Evolutionary conservation across 1,139 yeast genomes (phyloP).

Genomic region (Debaryomyces nepalensis): DNA sequence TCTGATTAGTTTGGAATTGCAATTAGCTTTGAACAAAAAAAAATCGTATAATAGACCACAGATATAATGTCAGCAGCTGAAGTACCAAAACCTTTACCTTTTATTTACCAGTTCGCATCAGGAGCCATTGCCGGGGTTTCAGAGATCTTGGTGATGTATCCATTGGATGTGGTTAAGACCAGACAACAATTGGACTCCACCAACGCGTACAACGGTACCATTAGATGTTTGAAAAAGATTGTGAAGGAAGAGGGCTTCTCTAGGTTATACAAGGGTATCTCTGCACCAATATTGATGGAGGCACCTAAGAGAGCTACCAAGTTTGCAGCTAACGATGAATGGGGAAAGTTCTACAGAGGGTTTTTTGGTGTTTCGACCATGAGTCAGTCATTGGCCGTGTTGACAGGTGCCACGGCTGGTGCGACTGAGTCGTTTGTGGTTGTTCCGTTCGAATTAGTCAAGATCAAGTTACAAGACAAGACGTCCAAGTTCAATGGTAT

Average conservation of each 20-base stretch:
- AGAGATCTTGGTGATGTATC: constrained; percentile 96
- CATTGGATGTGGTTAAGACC: constrained; percentile 96
- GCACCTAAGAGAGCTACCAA: constrained; percentile 99
- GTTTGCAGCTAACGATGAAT: constrained; percentile 97
- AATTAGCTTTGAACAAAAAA: too few relatives aligned
- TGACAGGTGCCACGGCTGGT: constrained; percentile 98
- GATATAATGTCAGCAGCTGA: constrained; percentile 28
- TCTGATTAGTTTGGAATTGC: background rate
- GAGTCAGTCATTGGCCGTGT: constrained; percentile 82
- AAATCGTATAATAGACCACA: background rate
- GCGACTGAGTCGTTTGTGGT: constrained; percentile 96
- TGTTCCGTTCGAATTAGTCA: constrained; percentile 90
- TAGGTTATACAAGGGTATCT: constrained; percentile 87
- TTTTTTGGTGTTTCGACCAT: constrained; percentile 70
- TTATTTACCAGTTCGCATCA: constrained; percentile 84
- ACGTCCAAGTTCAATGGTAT: constrained; percentile 84
- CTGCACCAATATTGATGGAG: constrained; percentile 97
- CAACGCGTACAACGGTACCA: constrained; percentile 76
- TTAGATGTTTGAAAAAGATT: constrained; percentile 83
- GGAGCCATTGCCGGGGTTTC: constrained; percentile 99
- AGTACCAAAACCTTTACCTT: constrained; percentile 60
- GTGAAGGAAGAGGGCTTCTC: constrained; percentile 83
- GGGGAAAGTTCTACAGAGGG: constrained; percentile 84
- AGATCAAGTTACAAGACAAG: constrained; percentile 89
- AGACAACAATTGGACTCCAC: constrained; percentile 86